Conservation (phyloP, 2,329 filamentous ascomycete species). For the Aspergillus fijiensis region DNA sequence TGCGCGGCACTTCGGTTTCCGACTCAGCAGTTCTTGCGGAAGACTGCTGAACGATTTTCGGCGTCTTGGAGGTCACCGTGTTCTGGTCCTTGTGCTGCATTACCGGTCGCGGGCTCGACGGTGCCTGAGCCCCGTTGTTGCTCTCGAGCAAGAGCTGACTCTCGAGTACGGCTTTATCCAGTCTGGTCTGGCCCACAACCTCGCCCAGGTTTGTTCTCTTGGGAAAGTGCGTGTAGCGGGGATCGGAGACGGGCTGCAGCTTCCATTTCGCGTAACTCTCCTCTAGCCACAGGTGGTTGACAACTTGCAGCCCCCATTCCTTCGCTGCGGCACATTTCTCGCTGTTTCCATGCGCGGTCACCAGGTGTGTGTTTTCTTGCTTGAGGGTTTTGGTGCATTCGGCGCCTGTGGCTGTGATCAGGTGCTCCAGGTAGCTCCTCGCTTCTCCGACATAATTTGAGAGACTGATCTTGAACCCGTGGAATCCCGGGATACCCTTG, state of each 20-base stretch:
- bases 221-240: slow-evolving; percentile 83
- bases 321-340: slow-evolving; percentile 91
- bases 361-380: slow-evolving; percentile 90
- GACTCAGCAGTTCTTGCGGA: slow-evolving; percentile 22
- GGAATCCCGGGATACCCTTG: slow-evolving; percentile 75
- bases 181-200: slow-evolving; percentile 82
- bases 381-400: slow-evolving; percentile 95
- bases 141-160: slow-evolving; percentile 60
- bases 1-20: slow-evolving; percentile 18
- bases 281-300: slow-evolving; percentile 97
- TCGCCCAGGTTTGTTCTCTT: slow-evolving; percentile 87
- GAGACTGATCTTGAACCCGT: slow-evolving; percentile 74
- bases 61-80: slow-evolving; percentile 17
- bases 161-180: slow-evolving; percentile 72
- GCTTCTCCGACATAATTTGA: slow-evolving; percentile 97
- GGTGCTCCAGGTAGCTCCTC: slow-evolving; percentile 86
- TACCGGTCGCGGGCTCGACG: slow-evolving; percentile 22
- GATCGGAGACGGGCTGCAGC: slow-evolving; percentile 67
- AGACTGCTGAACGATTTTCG: slow-evolving; percentile 23
- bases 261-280: slow-evolving; percentile 93
- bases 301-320: slow-evolving; percentile 86
- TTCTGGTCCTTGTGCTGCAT: slow-evolving; percentile 42
- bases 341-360: slow-evolving; percentile 83
- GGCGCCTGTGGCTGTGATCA: slow-evolving; percentile 79
- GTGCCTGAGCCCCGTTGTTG: slow-evolving; percentile 22